Percentiles rank a stretch among this genome's conserved stretches.
These are phyloP conservation scores for Geoglossum glabrum DNA, from an alignment of 495 filamentous ascomycete species.

Conservation along the genomic window DNA sequence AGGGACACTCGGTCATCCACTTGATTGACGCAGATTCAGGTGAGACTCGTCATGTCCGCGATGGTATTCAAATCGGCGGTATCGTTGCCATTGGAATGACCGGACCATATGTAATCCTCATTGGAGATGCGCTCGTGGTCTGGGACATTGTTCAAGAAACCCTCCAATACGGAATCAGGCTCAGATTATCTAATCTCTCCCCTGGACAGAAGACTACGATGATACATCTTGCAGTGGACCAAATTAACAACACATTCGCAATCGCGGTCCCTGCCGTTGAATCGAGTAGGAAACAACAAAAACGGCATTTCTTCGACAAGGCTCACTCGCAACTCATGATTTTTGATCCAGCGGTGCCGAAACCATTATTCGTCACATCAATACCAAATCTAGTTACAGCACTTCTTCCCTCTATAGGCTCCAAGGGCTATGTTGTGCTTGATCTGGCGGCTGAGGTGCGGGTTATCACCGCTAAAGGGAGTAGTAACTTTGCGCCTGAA, in stretches of 20 bases:
- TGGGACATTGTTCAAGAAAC: constrained; percentile 46
- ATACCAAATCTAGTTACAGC: constrained; percentile 32
- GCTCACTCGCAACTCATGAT: constrained; percentile 26
- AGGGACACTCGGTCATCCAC: constrained; percentile 29
- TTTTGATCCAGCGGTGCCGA: constrained; percentile 27
- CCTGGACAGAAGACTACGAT: constrained; percentile 18
- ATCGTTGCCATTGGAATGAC: constrained; percentile 37
- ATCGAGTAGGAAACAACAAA: constrained; percentile 11
- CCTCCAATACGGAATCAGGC: constrained; percentile 26
- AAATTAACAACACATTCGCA: constrained; percentile 33
- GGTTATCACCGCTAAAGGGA: neutral
- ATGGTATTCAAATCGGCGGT: constrained; percentile 31
- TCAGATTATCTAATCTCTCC: constrained; percentile 16
- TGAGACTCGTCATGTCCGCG: constrained; percentile 28
- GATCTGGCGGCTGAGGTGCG: constrained; percentile 5
- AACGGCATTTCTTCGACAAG: constrained; percentile 10
- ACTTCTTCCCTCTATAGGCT: constrained; percentile 24
- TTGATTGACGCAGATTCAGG: constrained; percentile 41
- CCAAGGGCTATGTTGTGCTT: constrained; percentile 3
- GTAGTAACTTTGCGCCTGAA: neutral
- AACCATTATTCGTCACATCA: constrained; percentile 27
- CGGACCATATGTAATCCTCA: constrained; percentile 36
- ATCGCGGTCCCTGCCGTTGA: constrained; percentile 23
- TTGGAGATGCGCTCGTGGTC: constrained; percentile 40
- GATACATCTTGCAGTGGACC: constrained; percentile 40